Percentiles rank a stretch among this genome's conserved stretches.
Evolutionary conservation across 2,329 filamentous ascomycete genomes (phyloP).

Genomic region (Colletotrichum plurivorum): DNA sequence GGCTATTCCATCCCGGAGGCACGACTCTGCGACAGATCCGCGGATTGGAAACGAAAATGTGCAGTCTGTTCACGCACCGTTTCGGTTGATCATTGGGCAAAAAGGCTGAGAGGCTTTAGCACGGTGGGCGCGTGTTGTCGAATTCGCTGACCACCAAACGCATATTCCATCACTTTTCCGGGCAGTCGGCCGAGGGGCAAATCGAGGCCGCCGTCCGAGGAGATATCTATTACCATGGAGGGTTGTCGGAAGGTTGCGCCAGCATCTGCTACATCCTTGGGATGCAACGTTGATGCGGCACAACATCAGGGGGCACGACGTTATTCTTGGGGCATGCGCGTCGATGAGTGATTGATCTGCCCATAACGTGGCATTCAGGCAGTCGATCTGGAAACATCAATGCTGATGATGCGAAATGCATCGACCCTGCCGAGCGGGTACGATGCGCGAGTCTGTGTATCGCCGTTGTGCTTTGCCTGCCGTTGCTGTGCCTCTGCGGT

Average conservation of each 20-base stretch:
- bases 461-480: conserved; percentile 3
- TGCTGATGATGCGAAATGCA: conserved; percentile 22
- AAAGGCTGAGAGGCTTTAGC: background rate
- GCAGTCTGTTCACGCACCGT: conserved; percentile 30
- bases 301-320: background rate
- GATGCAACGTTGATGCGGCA: conserved; percentile 2
- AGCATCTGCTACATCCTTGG: background rate
- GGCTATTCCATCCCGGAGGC: conserved; percentile 28
- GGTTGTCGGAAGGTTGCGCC: background rate
- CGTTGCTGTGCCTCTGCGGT: background rate
- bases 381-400: conserved; percentile 32
- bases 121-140: background rate
- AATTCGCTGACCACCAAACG: background rate
- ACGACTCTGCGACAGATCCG: conserved; percentile 39
- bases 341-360: conserved; percentile 11
- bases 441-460: conserved; percentile 21
- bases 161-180: conserved; percentile 1
- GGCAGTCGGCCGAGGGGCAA: conserved; percentile 3
- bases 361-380: background rate
- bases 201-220: conserved; percentile 3
- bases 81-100: conserved; percentile 24
- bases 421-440: conserved; percentile 8
- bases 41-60: conserved; percentile 39
- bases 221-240: background rate
- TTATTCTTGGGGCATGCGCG: conserved; percentile 13